Evolutionary conservation across 495 filamentous ascomycete genomes (phyloP), one percentile per base, ranked within the genome.

Genomic region (Hypoxylon crocopeplum): DNA sequence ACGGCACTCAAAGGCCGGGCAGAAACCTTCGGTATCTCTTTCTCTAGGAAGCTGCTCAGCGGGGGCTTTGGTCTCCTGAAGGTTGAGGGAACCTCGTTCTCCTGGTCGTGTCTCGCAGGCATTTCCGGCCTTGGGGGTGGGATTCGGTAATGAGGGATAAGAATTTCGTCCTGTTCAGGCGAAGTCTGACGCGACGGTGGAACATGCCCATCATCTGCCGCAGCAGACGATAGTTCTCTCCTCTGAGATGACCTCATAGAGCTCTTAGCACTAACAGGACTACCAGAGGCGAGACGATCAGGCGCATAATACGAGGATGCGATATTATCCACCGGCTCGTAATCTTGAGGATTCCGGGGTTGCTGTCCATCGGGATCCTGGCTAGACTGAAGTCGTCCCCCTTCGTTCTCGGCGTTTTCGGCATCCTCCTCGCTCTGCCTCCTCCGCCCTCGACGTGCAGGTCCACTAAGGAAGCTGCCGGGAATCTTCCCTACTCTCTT

Each of bases 351-450:
- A 11, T 62, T 60, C 44, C 49, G 66, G 44, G 49, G 66, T 36
- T 71, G 67, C 42, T 72, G 72, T 42, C 59, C 67, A 19, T 73
- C 73, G 5, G 63, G 54, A 6, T 80, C 77, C 30, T 75, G 72
- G 45, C 64, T 62, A 5, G 67, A 69, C 20, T 59, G 66, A 41
- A 67, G 54, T 2, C 29, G 69, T 2, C 75, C 73, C 19, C 67
- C 67, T 17, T 75, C 72, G 6, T 69, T 72, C 21, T 77, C 75
- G 3, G 77, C 80, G 39, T 27, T 8, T n/a, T n/a, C n/a, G n/a
- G n/a, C n/a, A n/a, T 88, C 86, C 36, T 92, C 89, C 33, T 92
- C 89, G 56, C 87, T 91, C 68, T 89, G 87, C 44, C 88, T 81
- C 52, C 88, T 78, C 54, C 87, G 82, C 11, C 88, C 89, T 56